These are phyloP conservation scores for Boletus reticulatus DNA, from an alignment of 768 basidiomycete species.

Conservation along the genomic window DNA sequence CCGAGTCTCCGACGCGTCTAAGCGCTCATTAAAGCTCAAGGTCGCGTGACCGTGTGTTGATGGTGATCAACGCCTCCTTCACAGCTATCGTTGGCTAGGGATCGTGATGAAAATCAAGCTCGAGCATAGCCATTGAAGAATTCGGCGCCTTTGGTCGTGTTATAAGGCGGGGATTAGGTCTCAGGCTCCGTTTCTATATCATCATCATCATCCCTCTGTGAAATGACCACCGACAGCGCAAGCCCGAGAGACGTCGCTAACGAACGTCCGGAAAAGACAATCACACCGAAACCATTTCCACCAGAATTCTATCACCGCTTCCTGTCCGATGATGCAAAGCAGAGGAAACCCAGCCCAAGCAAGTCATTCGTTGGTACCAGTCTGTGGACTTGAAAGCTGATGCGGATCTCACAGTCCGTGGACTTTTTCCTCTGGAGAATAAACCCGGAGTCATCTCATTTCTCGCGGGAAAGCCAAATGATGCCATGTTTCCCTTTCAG, in stretches of 20 bases:
- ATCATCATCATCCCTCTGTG: neutral
- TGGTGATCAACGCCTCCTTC: too few species aligned
- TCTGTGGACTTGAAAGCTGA: neutral
- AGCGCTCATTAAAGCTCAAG: neutral
- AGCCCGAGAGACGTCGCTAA: neutral
- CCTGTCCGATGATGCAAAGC: slow-evolving; percentile 60
- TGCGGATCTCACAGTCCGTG: slow-evolving; percentile 44
- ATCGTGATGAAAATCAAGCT: too few species aligned
- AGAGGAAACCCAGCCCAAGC: slow-evolving; percentile 65
- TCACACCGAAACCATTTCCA: slow-evolving; percentile 37
- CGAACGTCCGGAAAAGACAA: neutral
- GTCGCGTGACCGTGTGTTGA: neutral
- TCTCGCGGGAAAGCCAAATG: slow-evolving; percentile 91
- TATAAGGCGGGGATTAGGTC: neutral
- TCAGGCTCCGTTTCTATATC: neutral
- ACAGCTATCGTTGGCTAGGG: too few species aligned
- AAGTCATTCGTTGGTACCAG: slow-evolving; percentile 18
- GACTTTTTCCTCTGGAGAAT: slow-evolving; percentile 76
- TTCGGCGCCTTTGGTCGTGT: too few species aligned
- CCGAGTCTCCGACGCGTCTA: neutral
- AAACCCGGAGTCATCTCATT: slow-evolving; percentile 76
- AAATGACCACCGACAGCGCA: slow-evolving; percentile 6
- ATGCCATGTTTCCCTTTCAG: slow-evolving; percentile 87
- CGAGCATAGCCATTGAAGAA: too few species aligned
- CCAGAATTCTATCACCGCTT: slow-evolving; percentile 55